phyloP scores from a whole-genome alignment of 345 rosid genomes.

The Aquilaria malaccensis region DNA sequence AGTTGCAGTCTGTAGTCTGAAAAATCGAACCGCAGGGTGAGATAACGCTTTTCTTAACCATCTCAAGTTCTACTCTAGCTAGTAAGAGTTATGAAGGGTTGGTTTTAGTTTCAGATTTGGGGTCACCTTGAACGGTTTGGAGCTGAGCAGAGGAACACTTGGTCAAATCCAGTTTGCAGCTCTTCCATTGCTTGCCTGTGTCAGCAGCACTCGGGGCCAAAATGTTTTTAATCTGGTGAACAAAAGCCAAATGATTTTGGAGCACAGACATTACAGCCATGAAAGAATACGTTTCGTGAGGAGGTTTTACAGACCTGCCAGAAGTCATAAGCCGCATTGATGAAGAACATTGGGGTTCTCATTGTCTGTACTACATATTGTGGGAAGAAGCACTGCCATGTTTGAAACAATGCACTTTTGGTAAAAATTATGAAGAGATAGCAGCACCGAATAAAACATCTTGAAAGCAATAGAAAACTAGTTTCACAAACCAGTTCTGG shows the following conservation, averaged over 20 bases:
- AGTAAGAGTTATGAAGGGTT: neutral
- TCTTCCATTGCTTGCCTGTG: slow-evolving; percentile 54
- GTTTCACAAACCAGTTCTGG: slow-evolving; percentile 50
- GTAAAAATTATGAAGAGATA: slow-evolving; percentile 6
- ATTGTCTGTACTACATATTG: slow-evolving; percentile 54
- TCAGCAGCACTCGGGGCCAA: slow-evolving; percentile 75
- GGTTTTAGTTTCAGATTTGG: neutral
- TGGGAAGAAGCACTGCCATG: slow-evolving; percentile 89
- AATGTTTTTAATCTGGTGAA: slow-evolving; percentile 59
- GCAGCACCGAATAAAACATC: neutral
- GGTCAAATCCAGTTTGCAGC: slow-evolving; percentile 61
- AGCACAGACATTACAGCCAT: neutral
- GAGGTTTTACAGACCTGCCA: slow-evolving; percentile 71
- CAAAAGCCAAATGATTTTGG: neutral
- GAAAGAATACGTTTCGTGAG: neutral
- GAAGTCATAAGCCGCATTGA: slow-evolving; percentile 79
- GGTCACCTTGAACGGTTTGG: slow-evolving; percentile 56
- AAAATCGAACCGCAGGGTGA: neutral
- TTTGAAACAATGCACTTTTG: slow-evolving; percentile 4
- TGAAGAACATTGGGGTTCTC: slow-evolving; percentile 69
- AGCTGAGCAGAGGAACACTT: slow-evolving; percentile 58
- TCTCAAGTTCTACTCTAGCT: neutral
- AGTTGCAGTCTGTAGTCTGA: slow-evolving; percentile 60
- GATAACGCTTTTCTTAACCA: neutral
- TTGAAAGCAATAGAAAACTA: neutral